phyloP scores from a whole-genome alignment of 768 basidiomycete species.

The Macrolepiota albuminosa region DNA sequence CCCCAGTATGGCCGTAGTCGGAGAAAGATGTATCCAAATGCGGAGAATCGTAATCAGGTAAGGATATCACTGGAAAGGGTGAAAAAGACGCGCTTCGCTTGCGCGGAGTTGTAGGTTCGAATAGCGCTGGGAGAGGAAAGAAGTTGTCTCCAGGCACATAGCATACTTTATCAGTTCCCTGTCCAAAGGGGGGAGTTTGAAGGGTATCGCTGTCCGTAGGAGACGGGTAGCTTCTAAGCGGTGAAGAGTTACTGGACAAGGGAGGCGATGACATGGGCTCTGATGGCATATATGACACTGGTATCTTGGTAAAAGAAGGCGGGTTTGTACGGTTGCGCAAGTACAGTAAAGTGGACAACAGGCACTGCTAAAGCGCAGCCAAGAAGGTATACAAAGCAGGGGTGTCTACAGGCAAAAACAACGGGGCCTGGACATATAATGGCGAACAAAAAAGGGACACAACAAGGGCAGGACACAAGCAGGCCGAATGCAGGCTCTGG shows the following conservation, averaged over 20 bases:
- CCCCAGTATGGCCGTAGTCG: constrained; percentile 8
- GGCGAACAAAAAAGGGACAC: constrained; percentile 9
- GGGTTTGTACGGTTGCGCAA: background rate
- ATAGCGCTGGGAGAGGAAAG: constrained; percentile 5
- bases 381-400: constrained; percentile 3
- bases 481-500: constrained; percentile 10
- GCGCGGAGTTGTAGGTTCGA: constrained; percentile 4
- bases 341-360: constrained; percentile 12
- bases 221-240: constrained; percentile 24
- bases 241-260: constrained; percentile 26
- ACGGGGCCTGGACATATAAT: constrained; percentile 12
- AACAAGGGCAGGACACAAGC: constrained; percentile 13
- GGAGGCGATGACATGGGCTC: constrained; percentile 24
- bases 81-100: constrained; percentile 5
- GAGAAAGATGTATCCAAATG: constrained; percentile 8
- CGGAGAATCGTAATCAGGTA: constrained; percentile 12
- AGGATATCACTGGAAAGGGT: constrained; percentile 7
- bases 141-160: constrained; percentile 5
- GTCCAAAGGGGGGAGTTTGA: constrained; percentile 33
- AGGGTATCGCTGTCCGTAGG: constrained; percentile 36
- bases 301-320: constrained; percentile 14
- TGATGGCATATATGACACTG: constrained; percentile 19
- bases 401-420: constrained; percentile 8
- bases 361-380: constrained; percentile 15
- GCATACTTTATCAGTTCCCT: constrained; percentile 4